phyloP scores from a whole-genome alignment of 371 early-diverging fungal species.

The Mucor circinelloides region DNA sequence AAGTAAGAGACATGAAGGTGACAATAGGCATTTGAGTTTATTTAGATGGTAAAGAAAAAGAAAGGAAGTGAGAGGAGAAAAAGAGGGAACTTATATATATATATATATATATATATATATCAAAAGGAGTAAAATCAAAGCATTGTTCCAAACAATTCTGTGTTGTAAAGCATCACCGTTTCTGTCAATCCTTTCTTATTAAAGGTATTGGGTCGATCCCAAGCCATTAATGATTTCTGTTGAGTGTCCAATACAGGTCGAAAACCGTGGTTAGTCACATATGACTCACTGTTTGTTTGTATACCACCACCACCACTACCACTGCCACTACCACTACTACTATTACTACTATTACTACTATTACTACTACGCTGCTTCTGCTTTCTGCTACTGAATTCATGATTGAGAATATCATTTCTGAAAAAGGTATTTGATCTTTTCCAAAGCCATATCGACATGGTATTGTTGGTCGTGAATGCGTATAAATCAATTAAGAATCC shows the following conservation, averaged over 20 bases:
- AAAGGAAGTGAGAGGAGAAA: background rate
- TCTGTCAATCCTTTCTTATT: slow-evolving; percentile 13
- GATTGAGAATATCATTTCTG: slow-evolving; percentile 7
- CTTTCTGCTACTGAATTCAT: background rate
- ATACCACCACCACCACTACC: no score
- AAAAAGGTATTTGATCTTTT: slow-evolving; percentile 15
- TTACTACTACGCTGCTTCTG: background rate
- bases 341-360: no score
- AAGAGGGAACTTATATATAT: background rate
- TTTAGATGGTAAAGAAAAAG: background rate
- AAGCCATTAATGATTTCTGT: slow-evolving; percentile 15
- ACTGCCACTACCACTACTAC: no score
- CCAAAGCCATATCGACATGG: slow-evolving; percentile 22
- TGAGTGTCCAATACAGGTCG: slow-evolving; percentile 10
- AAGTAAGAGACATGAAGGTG: background rate
- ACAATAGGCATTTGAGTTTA: background rate
- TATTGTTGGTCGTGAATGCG: slow-evolving; percentile 7
- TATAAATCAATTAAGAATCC: slow-evolving; percentile 3
- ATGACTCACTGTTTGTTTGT: background rate
- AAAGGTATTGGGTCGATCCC: slow-evolving; percentile 5
- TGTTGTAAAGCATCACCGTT: slow-evolving; percentile 6
- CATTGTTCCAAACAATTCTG: slow-evolving; percentile 16
- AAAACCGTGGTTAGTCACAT: background rate
- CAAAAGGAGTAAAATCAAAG: background rate
- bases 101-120: background rate